Percentiles rank a stretch among this genome's conserved stretches.
These are phyloP conservation scores for Chlamydomonas asymmetrica DNA, from an alignment of 139 green algal species.

Conservation along the genomic window DNA sequence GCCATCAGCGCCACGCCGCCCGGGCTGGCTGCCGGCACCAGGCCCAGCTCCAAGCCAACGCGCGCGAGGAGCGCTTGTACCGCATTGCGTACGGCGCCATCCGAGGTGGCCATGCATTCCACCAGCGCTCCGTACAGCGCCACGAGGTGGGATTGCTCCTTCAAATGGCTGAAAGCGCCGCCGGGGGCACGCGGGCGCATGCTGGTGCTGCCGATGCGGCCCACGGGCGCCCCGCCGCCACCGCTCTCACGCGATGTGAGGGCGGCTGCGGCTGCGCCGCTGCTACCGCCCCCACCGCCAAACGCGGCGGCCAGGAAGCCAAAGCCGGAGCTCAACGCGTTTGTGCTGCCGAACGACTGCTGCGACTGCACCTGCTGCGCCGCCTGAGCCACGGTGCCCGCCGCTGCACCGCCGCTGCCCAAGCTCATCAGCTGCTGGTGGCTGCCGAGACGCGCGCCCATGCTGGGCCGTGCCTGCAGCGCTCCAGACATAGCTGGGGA, in stretches of 20 bases:
- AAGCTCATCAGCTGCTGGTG: not conserved
- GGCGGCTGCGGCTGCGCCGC: not conserved
- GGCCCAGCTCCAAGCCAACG: conserved; percentile 19
- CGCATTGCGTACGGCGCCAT: conserved; percentile 2
- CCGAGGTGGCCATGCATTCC: conserved; percentile 17
- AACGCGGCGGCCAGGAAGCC: not conserved
- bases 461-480: too few relatives aligned
- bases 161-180: not conserved
- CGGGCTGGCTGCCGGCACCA: too few relatives aligned
- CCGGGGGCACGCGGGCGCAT: not conserved
- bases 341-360: conserved; percentile 21
- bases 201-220: not conserved
- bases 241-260: not conserved
- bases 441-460: not conserved
- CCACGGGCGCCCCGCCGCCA: not conserved
- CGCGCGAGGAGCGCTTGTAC: conserved; percentile 17
- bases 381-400: not conserved
- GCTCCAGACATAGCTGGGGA: not conserved
- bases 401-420: not conserved
- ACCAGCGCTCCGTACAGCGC: conserved; percentile 37
- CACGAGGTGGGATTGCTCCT: conserved; percentile 43
- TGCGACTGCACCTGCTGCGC: not conserved
- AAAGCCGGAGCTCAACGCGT: conserved; percentile 7
- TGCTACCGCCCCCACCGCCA: not conserved
- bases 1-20: too few relatives aligned